Evolutionary conservation across 140 eudicot species (phyloP).

Genomic region (Stevia rebaudiana): DNA sequence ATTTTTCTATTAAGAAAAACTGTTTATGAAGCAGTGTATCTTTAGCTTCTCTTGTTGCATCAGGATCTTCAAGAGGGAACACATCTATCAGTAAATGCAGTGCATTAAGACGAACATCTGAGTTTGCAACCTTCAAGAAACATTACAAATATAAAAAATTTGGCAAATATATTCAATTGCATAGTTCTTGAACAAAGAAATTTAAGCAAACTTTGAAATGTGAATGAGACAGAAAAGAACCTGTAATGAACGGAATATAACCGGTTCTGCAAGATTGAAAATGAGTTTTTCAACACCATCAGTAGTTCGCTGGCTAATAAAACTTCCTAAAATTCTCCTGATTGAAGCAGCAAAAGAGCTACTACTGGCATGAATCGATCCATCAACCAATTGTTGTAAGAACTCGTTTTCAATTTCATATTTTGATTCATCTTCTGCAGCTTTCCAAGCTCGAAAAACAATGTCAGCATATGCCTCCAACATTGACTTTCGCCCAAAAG

Average conservation of each 20-base stretch:
- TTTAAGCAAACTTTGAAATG: background rate
- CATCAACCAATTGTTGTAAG: constrained; percentile 64
- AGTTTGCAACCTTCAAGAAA: constrained; percentile 74
- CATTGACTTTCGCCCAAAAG: constrained; percentile 80
- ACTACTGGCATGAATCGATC: constrained; percentile 68
- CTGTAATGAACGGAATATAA: constrained; percentile 90
- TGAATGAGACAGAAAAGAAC: constrained; percentile 17
- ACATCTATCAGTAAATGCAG: constrained; percentile 76
- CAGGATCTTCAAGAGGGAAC: constrained; percentile 97
- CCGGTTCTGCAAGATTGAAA: constrained; percentile 84
- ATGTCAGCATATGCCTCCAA: constrained; percentile 93
- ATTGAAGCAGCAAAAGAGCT: constrained; percentile 62
- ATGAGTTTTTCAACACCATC: constrained; percentile 88
- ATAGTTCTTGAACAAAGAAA: background rate
- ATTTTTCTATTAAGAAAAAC: constrained; percentile 66
- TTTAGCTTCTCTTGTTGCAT: constrained; percentile 74
- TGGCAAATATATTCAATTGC: constrained; percentile 6
- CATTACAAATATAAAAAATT: background rate
- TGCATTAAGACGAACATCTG: constrained; percentile 93
- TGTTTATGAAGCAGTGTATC: constrained; percentile 73
- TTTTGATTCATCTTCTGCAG: constrained; percentile 47
- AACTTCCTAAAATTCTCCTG: constrained; percentile 71
- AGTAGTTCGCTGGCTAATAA: constrained; percentile 68
- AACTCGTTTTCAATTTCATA: constrained; percentile 75
- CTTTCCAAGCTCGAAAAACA: constrained; percentile 84